These are phyloP conservation scores for Pichia heedii DNA, from an alignment of 805 yeast species.

Conservation along the genomic window DNA sequence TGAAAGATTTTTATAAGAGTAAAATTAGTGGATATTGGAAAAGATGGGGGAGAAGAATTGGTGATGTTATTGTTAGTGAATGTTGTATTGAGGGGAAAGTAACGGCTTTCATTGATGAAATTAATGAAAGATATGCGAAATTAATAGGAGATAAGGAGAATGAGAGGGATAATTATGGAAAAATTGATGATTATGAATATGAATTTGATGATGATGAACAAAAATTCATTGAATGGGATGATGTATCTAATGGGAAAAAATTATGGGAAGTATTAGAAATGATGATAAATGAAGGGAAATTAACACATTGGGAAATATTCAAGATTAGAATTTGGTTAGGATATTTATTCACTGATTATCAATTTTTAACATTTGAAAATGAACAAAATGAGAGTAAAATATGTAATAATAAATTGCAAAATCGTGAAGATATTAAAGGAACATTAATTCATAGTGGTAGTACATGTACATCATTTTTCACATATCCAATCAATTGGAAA, in stretches of 20 bases:
- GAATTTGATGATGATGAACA: neutral
- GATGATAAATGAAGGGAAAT: slow-evolving; percentile 3
- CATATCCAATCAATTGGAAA: slow-evolving; percentile 25
- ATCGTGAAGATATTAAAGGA: neutral
- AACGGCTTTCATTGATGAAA: slow-evolving; percentile 2
- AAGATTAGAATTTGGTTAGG: slow-evolving; percentile 52
- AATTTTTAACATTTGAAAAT: slow-evolving; percentile 35
- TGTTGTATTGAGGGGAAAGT: neutral
- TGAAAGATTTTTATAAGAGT: slow-evolving; percentile 46
- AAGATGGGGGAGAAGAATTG: slow-evolving; percentile 46
- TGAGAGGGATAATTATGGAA: neutral
- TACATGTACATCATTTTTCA: slow-evolving; percentile 28
- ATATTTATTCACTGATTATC: slow-evolving; percentile 57
- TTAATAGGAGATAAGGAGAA: neutral
- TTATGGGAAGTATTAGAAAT: slow-evolving; percentile 10
- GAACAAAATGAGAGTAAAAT: slow-evolving; percentile 9
- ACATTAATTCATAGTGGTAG: slow-evolving; percentile 26
- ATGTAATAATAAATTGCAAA: neutral
- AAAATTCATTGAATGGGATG: slow-evolving; percentile 9
- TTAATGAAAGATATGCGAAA: slow-evolving; percentile 5
- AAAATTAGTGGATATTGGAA: slow-evolving; percentile 83
- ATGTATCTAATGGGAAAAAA: slow-evolving; percentile 7
- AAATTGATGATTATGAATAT: neutral
- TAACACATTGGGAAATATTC: slow-evolving; percentile 43
- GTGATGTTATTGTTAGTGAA: slow-evolving; percentile 1